Base-by-base conservation (phyloP, 306 rosid genomes). In the Casuarina cunninghamiana region DNA sequence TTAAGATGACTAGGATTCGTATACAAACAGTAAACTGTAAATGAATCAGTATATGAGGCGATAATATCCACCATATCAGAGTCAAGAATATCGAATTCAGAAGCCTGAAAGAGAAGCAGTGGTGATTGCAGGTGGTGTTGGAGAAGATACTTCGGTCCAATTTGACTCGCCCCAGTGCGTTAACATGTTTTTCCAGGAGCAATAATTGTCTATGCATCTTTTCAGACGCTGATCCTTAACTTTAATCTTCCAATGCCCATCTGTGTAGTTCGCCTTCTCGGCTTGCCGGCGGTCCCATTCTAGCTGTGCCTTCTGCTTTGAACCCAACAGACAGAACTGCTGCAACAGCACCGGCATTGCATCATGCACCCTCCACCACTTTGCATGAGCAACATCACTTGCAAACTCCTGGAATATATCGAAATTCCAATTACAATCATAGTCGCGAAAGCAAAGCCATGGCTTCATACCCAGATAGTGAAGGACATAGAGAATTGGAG, bases 141-240 rank as follows among this genome's bases (percentile, higher is more conserved):
- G 92, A 74, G 69, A 57, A 48, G 81, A 75, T 66, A 77, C 73
- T 69, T 83, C 90, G 0, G 97, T 92, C 98, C 98, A 95, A 77
- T 95, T 95, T 39, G 92, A 88, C 88, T 95, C 98, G 35, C 97
- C 98, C 98, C 98, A 95, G 8, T 95, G 98, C 93, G 73, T 73
- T 85, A 91, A 81, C 98, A 95, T 95, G 75, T 82, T 80, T 78
- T 93, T 91, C 98, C 98, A 95, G 44, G 82, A 74, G 77, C 98
- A 95, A 63, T 91, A 26, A 48, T 83, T 90, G 78, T 95, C 98
- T 2, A 89, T 69, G 19, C 97, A 95, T 74, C 77, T 91, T 84
- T 85, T 89, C 83, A 89, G 76, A 37, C 97, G 85, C 17, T 43
- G 32, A 74, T 95, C 98, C 42, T 82, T 81, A 58, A 91, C 87